Base-by-base conservation (phyloP, 2,329 filamentous ascomycete genomes). In the Colletotrichum tabaci region DNA sequence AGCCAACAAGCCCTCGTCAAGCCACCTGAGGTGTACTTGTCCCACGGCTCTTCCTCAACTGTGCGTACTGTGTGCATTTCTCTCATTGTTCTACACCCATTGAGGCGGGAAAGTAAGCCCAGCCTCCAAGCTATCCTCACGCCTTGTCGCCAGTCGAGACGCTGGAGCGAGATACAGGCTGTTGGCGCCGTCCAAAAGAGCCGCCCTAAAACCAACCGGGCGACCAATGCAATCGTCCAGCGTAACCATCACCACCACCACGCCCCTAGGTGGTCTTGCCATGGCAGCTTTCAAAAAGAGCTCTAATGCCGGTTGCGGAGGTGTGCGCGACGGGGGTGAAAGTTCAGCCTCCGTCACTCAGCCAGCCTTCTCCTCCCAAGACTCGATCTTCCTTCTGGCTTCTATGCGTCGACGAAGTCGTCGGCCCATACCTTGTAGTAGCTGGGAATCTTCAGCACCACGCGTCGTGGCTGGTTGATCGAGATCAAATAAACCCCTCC, bases 31-130 rank as follows among this genome's bases (percentile, higher is more conserved):
- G 23, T 49, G 50, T 71, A 71, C 67, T 52, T 71, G n/a, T 35
- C 35, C 53, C 21, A 46, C 57, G 46, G 15, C 53, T 56, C 35
- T 10, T 15, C 44, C 46, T 26, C 16, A 60, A 68, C 57, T 71
- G 64, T 62, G 68, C 61, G 58, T 71, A 71, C 68, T 71, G 68
- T 71, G 68, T 52, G 56, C 64, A 18, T 42, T 50, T 42, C 50
- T 53, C 50, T 53, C 15, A 9, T 35, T 1, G 8, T 35, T 35
- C 30, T 26, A 55, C 63, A 18, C 64, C 38, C 26, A 10, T 57
- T 61, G 26, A 46, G 62, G 15, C 21, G 23, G 61, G 44, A 23
- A 12, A 23, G 8, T 35, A 35, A 35, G 30, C 58, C 26, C 35
- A 53, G 42, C 21, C 9, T 23, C 16, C 30, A 35, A 35, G 35